A percentile compares a stretch with the other conserved stretches of the same genome.
phyloP scores from a whole-genome alignment of 352 stramenopile genomes.

The Phytophthora meadii region DNA sequence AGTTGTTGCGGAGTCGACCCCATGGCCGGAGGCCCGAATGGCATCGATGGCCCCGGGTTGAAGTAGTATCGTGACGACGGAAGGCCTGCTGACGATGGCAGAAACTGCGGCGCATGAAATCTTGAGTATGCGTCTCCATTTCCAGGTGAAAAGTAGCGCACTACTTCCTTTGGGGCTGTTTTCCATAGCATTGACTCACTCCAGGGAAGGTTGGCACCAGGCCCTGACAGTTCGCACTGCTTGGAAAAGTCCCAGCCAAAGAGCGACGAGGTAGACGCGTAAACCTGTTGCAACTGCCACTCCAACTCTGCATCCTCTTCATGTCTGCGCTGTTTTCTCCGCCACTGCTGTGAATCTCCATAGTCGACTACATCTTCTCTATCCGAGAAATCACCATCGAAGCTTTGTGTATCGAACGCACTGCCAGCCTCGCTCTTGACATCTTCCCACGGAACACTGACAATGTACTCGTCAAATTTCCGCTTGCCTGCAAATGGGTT shows the following conservation, averaged over 20 bases:
- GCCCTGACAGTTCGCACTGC: constrained; percentile 53
- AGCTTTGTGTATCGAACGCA: constrained; percentile 18
- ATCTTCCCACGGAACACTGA: constrained; percentile 53
- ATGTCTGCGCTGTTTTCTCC: constrained; percentile 43
- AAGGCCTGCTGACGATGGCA: constrained; percentile 13
- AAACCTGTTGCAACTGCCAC: constrained; percentile 79
- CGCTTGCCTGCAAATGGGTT: constrained; percentile 51
- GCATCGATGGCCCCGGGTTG: constrained; percentile 14
- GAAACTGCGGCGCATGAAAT: constrained; percentile 31
- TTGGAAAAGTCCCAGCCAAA: constrained; percentile 80
- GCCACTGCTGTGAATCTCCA: constrained; percentile 13
- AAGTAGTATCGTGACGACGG: constrained; percentile 65
- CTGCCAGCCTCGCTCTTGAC: constrained; percentile 27
- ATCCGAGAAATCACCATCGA: constrained; percentile 28
- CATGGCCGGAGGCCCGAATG: constrained; percentile 17
- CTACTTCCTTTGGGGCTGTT: constrained; percentile 74
- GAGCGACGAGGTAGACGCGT: constrained; percentile 69
- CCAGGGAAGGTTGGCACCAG: constrained; percentile 41
- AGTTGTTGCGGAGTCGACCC: constrained; percentile 13
- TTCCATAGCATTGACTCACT: constrained; percentile 62
- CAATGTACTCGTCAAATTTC: constrained; percentile 77
- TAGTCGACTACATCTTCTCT: constrained; percentile 34
- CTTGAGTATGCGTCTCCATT: constrained; percentile 36
- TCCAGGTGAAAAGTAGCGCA: constrained; percentile 68
- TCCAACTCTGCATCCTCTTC: constrained; percentile 65